phyloP scores from a whole-genome alignment of 177 flowering plant genomes.

The Vitis hybrid region DNA sequence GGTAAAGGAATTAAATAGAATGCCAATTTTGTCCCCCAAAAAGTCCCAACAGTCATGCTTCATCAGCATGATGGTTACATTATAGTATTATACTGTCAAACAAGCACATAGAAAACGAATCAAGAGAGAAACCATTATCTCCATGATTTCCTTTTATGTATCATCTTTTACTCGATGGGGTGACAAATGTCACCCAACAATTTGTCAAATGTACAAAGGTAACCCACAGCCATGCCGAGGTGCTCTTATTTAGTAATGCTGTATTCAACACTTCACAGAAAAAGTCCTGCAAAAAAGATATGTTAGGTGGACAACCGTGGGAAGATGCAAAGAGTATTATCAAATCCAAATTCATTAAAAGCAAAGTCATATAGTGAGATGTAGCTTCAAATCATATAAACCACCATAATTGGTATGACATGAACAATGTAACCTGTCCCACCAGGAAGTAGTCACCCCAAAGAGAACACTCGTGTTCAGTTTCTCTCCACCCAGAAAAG shows the following conservation, averaged over 20 bases:
- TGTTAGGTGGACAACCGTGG: no score
- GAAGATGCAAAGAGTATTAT: no score
- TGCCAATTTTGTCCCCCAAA: no score
- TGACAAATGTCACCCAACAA: neutral
- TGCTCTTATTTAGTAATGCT: neutral
- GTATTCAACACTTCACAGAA: constrained; percentile 14
- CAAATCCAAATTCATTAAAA: no score
- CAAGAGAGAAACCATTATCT: constrained; percentile 2
- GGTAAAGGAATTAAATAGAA: no score
- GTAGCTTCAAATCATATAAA: no score
- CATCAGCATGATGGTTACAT: no score
- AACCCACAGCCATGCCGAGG: neutral
- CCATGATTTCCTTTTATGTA: neutral
- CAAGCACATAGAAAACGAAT: neutral
- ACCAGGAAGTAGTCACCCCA: neutral
- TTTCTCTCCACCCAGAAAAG: neutral
- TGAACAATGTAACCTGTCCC: neutral
- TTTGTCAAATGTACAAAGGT: neutral
- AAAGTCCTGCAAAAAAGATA: no score
- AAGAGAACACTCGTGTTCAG: neutral
- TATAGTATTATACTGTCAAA: neutral
- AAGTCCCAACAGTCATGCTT: no score
- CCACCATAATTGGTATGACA: neutral
- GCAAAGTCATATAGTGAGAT: no score
- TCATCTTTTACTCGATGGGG: neutral